phyloP scores from a whole-genome alignment of 2,329 filamentous ascomycete species.

The Chrysosphaeria jannelii region DNA sequence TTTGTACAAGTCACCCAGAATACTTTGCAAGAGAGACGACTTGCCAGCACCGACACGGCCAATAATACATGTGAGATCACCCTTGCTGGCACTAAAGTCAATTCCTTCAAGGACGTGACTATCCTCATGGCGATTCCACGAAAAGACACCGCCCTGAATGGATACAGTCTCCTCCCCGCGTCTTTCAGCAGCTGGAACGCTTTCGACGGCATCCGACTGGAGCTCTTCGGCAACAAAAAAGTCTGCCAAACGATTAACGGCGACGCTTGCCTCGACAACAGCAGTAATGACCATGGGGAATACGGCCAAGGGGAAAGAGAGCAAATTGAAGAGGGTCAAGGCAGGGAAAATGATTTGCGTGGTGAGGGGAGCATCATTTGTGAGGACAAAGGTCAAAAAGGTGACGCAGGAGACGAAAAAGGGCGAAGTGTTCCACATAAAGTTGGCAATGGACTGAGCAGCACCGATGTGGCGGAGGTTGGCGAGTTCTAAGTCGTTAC shows the following conservation, averaged over 20 bases:
- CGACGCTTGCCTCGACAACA: slow-evolving; percentile 86
- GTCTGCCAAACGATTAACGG: slow-evolving; percentile 54
- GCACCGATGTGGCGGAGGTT: slow-evolving; percentile 90
- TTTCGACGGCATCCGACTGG: slow-evolving; percentile 50
- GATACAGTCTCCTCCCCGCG: slow-evolving; percentile 61
- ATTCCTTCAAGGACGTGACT: slow-evolving; percentile 51
- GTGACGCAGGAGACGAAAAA: slow-evolving; percentile 95
- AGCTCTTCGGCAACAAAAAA: slow-evolving; percentile 76
- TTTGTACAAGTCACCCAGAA: slow-evolving; percentile 84
- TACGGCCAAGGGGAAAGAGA: slow-evolving; percentile 81
- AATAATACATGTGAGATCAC: slow-evolving; percentile 75
- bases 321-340: slow-evolving; percentile 74
- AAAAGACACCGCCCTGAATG: slow-evolving; percentile 65
- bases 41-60: slow-evolving; percentile 88
- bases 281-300: slow-evolving; percentile 95
- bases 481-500: slow-evolving; percentile 86
- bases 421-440: slow-evolving; percentile 91
- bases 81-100: slow-evolving; percentile 68
- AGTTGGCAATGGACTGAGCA: slow-evolving; percentile 79
- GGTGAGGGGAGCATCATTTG: slow-evolving; percentile 48
- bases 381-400: slow-evolving; percentile 80
- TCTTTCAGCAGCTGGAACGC: slow-evolving; percentile 39
- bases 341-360: slow-evolving; percentile 93
- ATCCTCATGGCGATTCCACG: slow-evolving; percentile 66
- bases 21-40: slow-evolving; percentile 64